Evolutionary conservation across 805 yeast species (phyloP), one percentile per base, ranked within the genome.

Genomic region (Starmerella roubikii): DNA sequence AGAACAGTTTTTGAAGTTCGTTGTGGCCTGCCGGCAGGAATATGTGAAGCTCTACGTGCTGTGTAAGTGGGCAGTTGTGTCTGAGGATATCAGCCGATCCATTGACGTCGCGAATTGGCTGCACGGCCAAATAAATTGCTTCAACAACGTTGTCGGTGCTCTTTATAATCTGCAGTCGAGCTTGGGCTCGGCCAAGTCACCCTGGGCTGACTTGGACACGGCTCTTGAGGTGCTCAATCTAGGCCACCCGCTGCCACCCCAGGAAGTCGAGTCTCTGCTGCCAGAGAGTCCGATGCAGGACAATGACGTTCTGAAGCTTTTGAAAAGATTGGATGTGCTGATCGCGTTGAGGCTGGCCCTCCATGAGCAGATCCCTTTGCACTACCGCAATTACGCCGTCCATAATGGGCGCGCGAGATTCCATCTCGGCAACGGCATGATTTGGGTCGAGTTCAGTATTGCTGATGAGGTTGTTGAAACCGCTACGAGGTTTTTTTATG

Each of bases 81-180:
- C 86, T 4, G 67, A 72, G 34, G 82, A 78, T 37, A 75, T 88
- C 42, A 74, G 78, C 32, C 69, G 68, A 38, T 65, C 86, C 45
- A 85, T 91, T 40, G 97, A 91, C 60, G 66, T 88, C 17, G 72
- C 93, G 42, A 79, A 81, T 46, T 91, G 93, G 91, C 67, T 91
- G 30, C 66, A 91, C 45, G 76, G 75, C 35, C 93, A 84, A 51
- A 81, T 82, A 52, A 74, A 70, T 53, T 69, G 68, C 54, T 86
- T 68, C 51, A 78, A 59, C 41, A 74, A 67, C 51, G 76, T 61
- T 29, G 71, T 78, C 16, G 69, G 76, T 61, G 76, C 79, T 11
- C 62, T 85, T 29, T 80, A 76, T 45, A 66, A 67, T n/a, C 62
- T 80, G 19, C 81, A 76, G 46, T 71, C 74, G 37, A 72, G 78